These are phyloP conservation scores for Priceomyces melissophilus DNA, from an alignment of 805 yeast genomes.

Conservation along the genomic window DNA sequence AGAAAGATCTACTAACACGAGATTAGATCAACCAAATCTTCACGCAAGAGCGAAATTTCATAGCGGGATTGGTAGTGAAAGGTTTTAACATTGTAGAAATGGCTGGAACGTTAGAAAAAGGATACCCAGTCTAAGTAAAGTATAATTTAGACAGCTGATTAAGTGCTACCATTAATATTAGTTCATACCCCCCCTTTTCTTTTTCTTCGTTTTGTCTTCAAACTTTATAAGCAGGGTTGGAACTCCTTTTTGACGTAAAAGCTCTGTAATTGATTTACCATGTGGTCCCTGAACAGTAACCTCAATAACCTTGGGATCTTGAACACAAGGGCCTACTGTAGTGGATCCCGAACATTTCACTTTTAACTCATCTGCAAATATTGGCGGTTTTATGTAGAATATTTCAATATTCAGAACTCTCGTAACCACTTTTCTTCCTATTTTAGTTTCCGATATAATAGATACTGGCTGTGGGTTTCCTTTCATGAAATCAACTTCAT, in stretches of 20 bases:
- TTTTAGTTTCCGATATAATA: slow-evolving; percentile 68
- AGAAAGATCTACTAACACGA: too few species aligned
- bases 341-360: slow-evolving; percentile 88
- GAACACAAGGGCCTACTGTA: slow-evolving; percentile 59
- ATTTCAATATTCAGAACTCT: slow-evolving; percentile 65
- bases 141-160: neutral
- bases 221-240: slow-evolving; percentile 62
- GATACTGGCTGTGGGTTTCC: slow-evolving; percentile 69
- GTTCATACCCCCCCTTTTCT: slow-evolving; percentile 25
- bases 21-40: too few species aligned
- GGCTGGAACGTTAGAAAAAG: too few species aligned
- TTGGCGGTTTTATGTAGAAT: slow-evolving; percentile 61
- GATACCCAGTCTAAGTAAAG: too few species aligned
- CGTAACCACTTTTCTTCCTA: slow-evolving; percentile 81
- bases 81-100: too few species aligned
- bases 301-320: slow-evolving; percentile 55
- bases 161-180: neutral
- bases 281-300: slow-evolving; percentile 93
- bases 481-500: slow-evolving; percentile 38
- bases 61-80: too few species aligned
- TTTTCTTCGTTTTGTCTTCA: slow-evolving; percentile 58
- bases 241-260: slow-evolving; percentile 60
- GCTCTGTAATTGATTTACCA: slow-evolving; percentile 54
- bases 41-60: too few species aligned
- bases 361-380: slow-evolving; percentile 64